phyloP scores from a whole-genome alignment of 176 grass and related monocot species.

The Eleusine indica region DNA sequence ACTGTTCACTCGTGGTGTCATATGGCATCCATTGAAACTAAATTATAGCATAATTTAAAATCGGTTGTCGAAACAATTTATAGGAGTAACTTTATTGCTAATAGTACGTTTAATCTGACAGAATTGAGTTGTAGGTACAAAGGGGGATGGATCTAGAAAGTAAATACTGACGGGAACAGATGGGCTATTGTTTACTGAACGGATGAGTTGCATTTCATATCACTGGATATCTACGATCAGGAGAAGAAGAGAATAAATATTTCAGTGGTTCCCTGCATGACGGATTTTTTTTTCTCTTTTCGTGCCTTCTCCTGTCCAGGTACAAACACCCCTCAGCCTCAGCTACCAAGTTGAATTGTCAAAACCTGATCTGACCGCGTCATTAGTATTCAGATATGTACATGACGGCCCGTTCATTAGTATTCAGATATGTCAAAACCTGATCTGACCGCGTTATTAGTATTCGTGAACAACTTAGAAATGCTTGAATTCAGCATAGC shows the following conservation, averaged over 20 bases:
- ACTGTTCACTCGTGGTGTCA: conserved; percentile 17
- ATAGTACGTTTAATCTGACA: neutral
- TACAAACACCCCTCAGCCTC: neutral
- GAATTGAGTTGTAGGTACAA: neutral
- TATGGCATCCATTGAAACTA: conserved; percentile 1
- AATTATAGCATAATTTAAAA: too few species aligned
- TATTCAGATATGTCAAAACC: neutral
- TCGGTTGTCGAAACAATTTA: neutral
- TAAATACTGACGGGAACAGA: conserved; percentile 16
- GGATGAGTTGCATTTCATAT: conserved; percentile 22
- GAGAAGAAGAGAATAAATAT: neutral
- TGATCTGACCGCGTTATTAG: neutral
- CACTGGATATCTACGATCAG: neutral
- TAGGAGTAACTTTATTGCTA: neutral
- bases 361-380: neutral
- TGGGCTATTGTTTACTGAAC: conserved; percentile 6
- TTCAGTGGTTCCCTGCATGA: neutral
- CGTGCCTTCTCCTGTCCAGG: neutral
- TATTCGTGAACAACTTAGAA: neutral
- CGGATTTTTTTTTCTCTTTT: neutral
- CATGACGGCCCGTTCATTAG: neutral
- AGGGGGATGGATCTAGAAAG: neutral
- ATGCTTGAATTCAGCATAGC: neutral
- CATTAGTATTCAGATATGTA: neutral
- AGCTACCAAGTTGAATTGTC: neutral